Evolutionary conservation across 2,329 filamentous ascomycete species (phyloP), one percentile per base, ranked within the genome.

Genomic region (Coniochaeta hoffmannii): DNA sequence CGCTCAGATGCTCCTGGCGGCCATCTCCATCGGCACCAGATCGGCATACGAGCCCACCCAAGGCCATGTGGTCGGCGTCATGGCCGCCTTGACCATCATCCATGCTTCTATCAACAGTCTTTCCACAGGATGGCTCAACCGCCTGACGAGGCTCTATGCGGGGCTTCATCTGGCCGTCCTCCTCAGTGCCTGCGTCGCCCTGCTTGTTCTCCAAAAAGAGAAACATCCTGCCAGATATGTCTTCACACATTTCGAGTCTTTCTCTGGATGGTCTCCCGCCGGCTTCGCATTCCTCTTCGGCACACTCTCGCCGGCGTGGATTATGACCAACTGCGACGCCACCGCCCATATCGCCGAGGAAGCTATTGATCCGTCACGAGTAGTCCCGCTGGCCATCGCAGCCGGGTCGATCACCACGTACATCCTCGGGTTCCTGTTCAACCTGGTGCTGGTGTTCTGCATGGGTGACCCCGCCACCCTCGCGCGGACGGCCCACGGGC

Each of bases 271-370:
- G 80, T 70, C 62, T 0, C 79, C 79, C 0, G 66, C 73, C 2
- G 80, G 79, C 22, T 82, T 78, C 65, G 78, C 76, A 3, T 83
- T 80, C 63, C 63, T 82, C n/a, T 82, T 83, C 57, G 80, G 80
- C n/a, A 82, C 82, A 63, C 68, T 84, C 26, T 79, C 77, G 1
- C 80, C 81, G 35, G 76, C 75, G 19, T 84, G 80, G 80, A 82
- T 79, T 54, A 83, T 83, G 79, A 83, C 79, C 4, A 64, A 68
- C 56, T 66, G 64, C 50, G 66, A 69, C 50, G 66, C 65, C 50
- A 65, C 65, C 15, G 66, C 64, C 36, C 65, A 61, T 57, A 78
- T 79, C 55, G 72, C 75, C 3, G 77, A 80, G 63, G 78, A 80
- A 66, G 57, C 58, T 30, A 62, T 62, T 57, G 55, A 61, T 52